Percentiles rank a stretch among this genome's conserved stretches.
phyloP scores from a whole-genome alignment of 2,329 filamentous ascomycete species.

The Incumbomyces lentus region DNA sequence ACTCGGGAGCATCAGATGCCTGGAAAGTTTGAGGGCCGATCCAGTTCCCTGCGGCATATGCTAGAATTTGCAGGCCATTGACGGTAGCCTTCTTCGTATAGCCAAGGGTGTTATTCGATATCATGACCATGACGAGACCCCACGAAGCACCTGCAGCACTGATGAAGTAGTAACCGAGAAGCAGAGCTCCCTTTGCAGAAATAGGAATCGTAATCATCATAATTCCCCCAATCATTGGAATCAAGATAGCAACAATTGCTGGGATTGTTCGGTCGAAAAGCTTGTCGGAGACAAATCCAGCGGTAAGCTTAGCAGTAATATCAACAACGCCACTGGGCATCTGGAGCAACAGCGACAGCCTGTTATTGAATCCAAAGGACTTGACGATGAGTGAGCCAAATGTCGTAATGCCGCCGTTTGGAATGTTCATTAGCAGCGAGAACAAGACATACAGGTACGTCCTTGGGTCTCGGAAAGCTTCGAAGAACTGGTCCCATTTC shows the following conservation, averaged over 20 bases:
- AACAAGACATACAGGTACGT: conserved; percentile 49
- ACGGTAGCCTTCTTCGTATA: conserved; percentile 30
- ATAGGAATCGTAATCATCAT: conserved; percentile 41
- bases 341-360: not conserved
- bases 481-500: conserved; percentile 36
- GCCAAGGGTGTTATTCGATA: conserved; percentile 29
- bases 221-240: conserved; percentile 35
- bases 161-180: conserved; percentile 44
- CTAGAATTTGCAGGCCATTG: conserved; percentile 27
- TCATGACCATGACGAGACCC: conserved; percentile 28
- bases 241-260: conserved; percentile 29
- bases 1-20: conserved; percentile 25
- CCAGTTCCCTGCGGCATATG: conserved; percentile 29
- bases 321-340: conserved; percentile 16
- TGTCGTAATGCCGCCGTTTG: not conserved
- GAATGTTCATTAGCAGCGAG: not conserved
- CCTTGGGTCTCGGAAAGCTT: conserved; percentile 44
- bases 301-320: conserved; percentile 26
- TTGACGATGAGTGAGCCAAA: not conserved
- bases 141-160: conserved; percentile 26
- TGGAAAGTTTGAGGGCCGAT: conserved; percentile 29
- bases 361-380: not conserved
- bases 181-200: conserved; percentile 37
- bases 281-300: conserved; percentile 32
- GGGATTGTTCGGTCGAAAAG: conserved; percentile 36